Evolutionary conservation across 352 stramenopile species (phyloP), one percentile per base, ranked within the genome.

Genomic region (Pythium utonaiense): DNA sequence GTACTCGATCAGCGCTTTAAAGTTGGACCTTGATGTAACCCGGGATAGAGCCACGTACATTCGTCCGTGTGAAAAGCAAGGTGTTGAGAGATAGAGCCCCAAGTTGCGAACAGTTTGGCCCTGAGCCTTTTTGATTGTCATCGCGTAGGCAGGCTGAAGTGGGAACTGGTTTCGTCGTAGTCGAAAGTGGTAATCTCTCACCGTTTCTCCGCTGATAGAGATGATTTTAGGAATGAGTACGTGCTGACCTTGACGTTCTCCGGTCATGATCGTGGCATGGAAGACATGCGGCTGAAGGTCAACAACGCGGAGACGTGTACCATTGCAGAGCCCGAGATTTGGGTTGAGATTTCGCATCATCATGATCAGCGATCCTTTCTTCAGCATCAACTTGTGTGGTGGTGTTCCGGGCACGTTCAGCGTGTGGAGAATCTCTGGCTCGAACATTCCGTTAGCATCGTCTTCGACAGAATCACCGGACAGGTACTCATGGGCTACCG

Each of bases 321-420:
- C 70, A 47, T 72, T 75, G 34, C 66, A 73, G 0, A 80, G 24
- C 0, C 62, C 64, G 12, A 60, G 25, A 21, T 68, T 47, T 0
- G 64, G 31, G 33, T 77, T 77, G 36, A 75, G 53, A 25, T 74
- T 75, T 3, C 64, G 56, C 21, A 77, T 66, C 53, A 77, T 44
- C 63, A 73, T 73, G 3, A 76, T 41, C 0, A 61, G 60, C 28
- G 47, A 40, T 19, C 66, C 56, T 0, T 62, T 49, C 40, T 74
- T 76, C 0, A 79, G 42, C 6, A 24, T 51, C n/a, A 75, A 27
- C 8, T 63, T 71, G 50, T 77, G 69, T 6, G 66, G 66, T 5
- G 60, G 63, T 2, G 73, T 71, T 3, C 58, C 69, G 13, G 52
- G 67, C 9, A 75, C 31, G 14, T 63, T 70, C 22, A 73, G 6